A percentile compares a stretch with the other conserved stretches of the same genome.
Conservation (phyloP, 1,284 basidiomycete genomes). For the Hymenochaete sp. region DNA sequence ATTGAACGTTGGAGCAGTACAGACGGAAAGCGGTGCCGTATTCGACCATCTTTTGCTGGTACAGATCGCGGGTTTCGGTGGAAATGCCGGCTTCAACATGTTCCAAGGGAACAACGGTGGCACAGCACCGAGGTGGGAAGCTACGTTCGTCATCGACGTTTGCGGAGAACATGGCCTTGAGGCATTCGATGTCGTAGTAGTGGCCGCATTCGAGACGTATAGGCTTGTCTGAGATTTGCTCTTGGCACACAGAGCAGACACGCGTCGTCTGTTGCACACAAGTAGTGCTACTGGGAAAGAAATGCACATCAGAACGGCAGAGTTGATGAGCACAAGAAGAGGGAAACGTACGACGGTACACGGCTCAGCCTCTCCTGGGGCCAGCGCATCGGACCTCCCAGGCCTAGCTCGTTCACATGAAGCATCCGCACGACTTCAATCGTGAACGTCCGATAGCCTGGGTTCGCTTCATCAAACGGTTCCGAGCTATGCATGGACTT, state of each 20-base stretch:
- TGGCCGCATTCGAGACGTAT: constrained; percentile 33
- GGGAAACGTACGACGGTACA: no score
- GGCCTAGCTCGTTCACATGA: no score
- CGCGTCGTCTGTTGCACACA: no score
- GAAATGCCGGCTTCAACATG: constrained; percentile 26
- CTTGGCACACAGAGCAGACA: constrained; percentile 32
- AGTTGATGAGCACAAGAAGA: no score
- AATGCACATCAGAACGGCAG: neutral
- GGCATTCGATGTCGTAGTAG: constrained; percentile 32
- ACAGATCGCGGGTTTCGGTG: constrained; percentile 21
- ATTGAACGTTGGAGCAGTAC: constrained; percentile 37
- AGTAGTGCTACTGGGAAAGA: neutral
- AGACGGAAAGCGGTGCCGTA: constrained; percentile 32
- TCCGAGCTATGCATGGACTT: neutral
- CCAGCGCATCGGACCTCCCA: no score
- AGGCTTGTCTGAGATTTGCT: constrained; percentile 26
- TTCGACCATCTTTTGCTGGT: constrained; percentile 29
- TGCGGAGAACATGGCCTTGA: constrained; percentile 31
- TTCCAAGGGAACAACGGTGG: constrained; percentile 26
- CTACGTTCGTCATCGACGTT: constrained; percentile 34
- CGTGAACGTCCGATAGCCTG: no score
- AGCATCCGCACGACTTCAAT: no score
- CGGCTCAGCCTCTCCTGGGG: no score
- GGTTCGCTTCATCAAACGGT: neutral
- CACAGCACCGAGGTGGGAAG: constrained; percentile 40